Conservation (phyloP, 2,329 filamentous ascomycete genomes). For the Sclerotinia minor region DNA sequence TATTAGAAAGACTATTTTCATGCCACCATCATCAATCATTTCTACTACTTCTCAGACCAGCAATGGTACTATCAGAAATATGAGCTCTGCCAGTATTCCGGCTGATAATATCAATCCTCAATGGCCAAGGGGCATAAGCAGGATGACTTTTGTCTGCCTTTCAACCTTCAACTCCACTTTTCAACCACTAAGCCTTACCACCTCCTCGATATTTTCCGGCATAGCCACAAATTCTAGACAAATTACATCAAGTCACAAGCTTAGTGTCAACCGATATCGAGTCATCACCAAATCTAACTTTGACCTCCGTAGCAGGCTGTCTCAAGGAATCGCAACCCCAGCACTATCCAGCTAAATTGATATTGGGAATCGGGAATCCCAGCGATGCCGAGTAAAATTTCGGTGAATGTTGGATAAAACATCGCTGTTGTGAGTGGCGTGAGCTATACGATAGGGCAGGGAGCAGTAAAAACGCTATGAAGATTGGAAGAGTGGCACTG, state of each 20-base stretch:
- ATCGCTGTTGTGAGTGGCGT: constrained; percentile 31
- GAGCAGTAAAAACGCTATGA: constrained; percentile 50
- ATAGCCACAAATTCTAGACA: background rate
- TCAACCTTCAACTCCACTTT: background rate
- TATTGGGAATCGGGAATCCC: constrained; percentile 17
- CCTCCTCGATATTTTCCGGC: background rate
- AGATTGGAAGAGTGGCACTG: constrained; percentile 51
- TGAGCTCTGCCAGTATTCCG: background rate
- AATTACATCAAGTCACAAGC: background rate
- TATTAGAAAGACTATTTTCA: background rate
- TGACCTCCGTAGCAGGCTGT: background rate
- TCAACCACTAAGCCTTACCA: background rate
- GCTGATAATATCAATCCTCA: too few relatives aligned
- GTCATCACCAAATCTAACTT: background rate
- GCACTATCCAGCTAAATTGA: background rate
- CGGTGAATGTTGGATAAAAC: constrained; percentile 31
- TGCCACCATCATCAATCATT: background rate
- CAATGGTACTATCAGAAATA: background rate
- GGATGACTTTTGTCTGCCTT: background rate
- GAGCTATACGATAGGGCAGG: constrained; percentile 34
- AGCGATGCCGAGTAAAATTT: constrained; percentile 32
- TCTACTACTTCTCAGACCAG: background rate
- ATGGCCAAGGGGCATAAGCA: background rate
- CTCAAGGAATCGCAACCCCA: background rate
- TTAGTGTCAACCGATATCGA: background rate